phyloP scores from a whole-genome alignment of 192 early-diverging fungal species.

The Coemansia sp. region DNA sequence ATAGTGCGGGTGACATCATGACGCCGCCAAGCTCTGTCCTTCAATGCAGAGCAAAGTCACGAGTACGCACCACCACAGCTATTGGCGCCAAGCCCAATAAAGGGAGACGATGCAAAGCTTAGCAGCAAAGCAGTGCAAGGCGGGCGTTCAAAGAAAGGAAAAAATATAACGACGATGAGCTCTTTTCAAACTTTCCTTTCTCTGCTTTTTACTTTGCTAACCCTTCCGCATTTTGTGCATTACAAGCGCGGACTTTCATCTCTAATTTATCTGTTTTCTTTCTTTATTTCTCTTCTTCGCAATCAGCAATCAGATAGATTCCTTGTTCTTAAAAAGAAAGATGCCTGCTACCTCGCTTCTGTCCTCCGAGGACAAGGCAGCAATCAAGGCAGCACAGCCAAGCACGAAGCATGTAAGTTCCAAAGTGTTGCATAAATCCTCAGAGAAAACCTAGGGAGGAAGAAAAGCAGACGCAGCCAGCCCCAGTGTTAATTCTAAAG shows the following conservation, averaged over 20 bases:
- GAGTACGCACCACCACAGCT: no score
- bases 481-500: no score
- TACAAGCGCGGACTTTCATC: neutral
- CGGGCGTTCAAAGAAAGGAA: no score
- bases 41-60: no score
- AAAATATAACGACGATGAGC: no score
- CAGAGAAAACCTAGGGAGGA: no score
- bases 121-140: no score
- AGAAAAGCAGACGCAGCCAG: no score
- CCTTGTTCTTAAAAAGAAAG: neutral
- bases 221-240: conserved; percentile 1
- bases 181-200: neutral
- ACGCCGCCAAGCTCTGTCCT: no score
- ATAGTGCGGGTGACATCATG: no score
- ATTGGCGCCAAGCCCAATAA: no score
- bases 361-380: conserved; percentile 64
- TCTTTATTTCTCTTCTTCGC: neutral
- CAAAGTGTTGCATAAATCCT: neutral
- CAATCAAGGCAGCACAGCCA: conserved; percentile 64
- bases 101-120: no score
- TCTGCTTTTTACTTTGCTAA: neutral
- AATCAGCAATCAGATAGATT: neutral
- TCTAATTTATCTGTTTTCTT: neutral
- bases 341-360: conserved; percentile 66
- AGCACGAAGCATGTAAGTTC: conserved; percentile 57